Evolutionary conservation across 208 protist species (phyloP), one percentile per base, ranked within the genome.

Genomic region (Crithidia thermophila): DNA sequence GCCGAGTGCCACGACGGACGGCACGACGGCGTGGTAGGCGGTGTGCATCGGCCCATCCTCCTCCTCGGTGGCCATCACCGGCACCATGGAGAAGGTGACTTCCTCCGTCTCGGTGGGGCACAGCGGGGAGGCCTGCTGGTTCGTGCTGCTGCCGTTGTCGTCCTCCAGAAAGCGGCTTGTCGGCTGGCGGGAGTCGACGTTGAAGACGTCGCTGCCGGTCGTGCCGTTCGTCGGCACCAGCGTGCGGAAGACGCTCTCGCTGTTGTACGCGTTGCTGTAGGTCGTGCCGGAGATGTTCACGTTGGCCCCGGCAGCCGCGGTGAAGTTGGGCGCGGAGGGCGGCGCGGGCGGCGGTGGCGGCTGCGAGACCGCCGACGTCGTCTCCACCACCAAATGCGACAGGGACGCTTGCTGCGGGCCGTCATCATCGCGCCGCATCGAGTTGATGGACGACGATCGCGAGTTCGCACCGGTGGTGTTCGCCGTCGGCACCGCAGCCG

Each of bases 391-490:
- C 30, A 43, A 2, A 5, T 25, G 13, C 11, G 46, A 11, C 10
- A 25, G 2, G 6, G 27, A 21, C 46, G 60, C 53, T 34, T 56
- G 21, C 14, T 60, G 49, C 28, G 45, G 52, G 16, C 37, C 55
- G 23, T 57, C 61, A 20, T 69, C 69, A 11, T 64, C 55, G 46
- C 42, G 52, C 14, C 23, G 52, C 55, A 75, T 58, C 43, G 69
- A 75, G 21, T 39, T 59, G 14, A 58, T 43, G 8, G 61, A 75
- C 3, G 53, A 63, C 7, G 69, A 59, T 14, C 43, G 46, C 18
- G 61, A 67, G 34, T 39, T 39, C 34, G 34, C 9, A 6, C 6
- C 34, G 34, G 34, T 14, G 34, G 34, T 39, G 34, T 39, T 39
- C 9, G 34, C 36, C 25, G 55, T 8, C 10, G 67, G 11, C 13